Evolutionary conservation across 441 rosid genomes (phyloP), one percentile per base, ranked within the genome.

Genomic region (Corymbia citriodora): DNA sequence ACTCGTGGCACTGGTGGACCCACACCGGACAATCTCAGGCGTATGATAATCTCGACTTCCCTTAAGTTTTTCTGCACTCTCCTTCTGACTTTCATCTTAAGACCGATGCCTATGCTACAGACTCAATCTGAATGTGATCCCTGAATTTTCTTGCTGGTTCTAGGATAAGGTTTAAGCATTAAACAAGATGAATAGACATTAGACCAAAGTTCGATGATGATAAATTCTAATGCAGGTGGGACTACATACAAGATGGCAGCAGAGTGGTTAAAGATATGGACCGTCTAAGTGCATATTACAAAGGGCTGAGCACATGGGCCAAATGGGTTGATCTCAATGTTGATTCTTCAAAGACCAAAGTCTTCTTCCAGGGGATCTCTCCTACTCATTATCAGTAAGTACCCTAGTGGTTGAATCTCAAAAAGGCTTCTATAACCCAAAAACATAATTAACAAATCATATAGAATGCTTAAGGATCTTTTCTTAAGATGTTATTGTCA

Each of bases 1-100:
- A 96, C 91, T 94, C 97, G 4, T 96, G 98, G 98, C 98, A 96
- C 89, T 96, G 98, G 98, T 96, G 98, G 98, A 91, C 93, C 52
- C 98, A 96, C 92, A 91, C 91, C 9, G 97, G 96, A 88, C 91
- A 90, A 7, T 92, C 96, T 21, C 96, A 93, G 70, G 92, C 92
- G 97, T 95, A 89, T 7, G 91, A 86, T 88, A 27, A 18, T 83
- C 49, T 87, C 52, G 72, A 88, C 36, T 31, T 52, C 14, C 45
- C 4, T 29, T 55, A 87, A 50, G 27, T 88, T 12, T 18, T 15
- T 40, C 53, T 52, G 49, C 59, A 55, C 7, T 63, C 54, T 33
- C 11, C 10, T 40, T 33, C 33, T 19, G 18, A 23, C 85, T 79
- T 79, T 79, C 85, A 40, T 79, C n/a, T 45, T 45, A 45, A 23